A percentile compares a stretch with the other conserved stretches of the same genome.
Conservation (phyloP, 1,139 yeast genomes). For the Blastobotrys serpentis region DNA sequence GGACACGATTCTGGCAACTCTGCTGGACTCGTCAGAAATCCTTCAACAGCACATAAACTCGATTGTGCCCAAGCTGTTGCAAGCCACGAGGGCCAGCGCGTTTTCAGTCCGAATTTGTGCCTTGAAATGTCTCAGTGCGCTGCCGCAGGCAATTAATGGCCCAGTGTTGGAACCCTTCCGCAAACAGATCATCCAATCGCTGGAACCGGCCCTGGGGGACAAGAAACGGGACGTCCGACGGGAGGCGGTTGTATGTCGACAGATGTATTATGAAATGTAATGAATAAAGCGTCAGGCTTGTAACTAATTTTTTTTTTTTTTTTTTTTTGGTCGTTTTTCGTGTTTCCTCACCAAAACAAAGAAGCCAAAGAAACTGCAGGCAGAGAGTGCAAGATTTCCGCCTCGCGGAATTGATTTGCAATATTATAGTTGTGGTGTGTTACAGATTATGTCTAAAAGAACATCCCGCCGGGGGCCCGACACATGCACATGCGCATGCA, state of each 20-base stretch:
- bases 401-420: too few species aligned
- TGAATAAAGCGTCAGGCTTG: too few species aligned
- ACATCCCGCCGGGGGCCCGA: neutral
- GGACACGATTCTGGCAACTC: slow-evolving; percentile 45
- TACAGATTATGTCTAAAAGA: too few species aligned
- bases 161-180: slow-evolving; percentile 53
- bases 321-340: neutral
- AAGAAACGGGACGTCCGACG: slow-evolving; percentile 70
- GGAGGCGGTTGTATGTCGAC: slow-evolving; percentile 76
- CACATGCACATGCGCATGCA: too few species aligned
- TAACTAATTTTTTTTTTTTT: too few species aligned
- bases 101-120: slow-evolving; percentile 52
- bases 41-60: slow-evolving; percentile 54
- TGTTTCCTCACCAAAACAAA: too few species aligned
- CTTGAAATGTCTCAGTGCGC: slow-evolving; percentile 53
- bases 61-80: slow-evolving; percentile 55
- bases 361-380: too few species aligned
- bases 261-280: slow-evolving; percentile 60
- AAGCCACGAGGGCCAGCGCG: slow-evolving; percentile 34
- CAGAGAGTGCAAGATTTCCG: too few species aligned
- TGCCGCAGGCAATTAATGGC: slow-evolving; percentile 46
- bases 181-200: slow-evolving; percentile 47
- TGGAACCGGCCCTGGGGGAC: slow-evolving; percentile 66
- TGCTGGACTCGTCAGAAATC: slow-evolving; percentile 52
- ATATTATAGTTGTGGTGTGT: too few species aligned